A percentile compares a stretch with the other conserved stretches of the same genome.
phyloP scores from a whole-genome alignment of 164 flowering plant species.

The Tetrastigma voinierianum region DNA sequence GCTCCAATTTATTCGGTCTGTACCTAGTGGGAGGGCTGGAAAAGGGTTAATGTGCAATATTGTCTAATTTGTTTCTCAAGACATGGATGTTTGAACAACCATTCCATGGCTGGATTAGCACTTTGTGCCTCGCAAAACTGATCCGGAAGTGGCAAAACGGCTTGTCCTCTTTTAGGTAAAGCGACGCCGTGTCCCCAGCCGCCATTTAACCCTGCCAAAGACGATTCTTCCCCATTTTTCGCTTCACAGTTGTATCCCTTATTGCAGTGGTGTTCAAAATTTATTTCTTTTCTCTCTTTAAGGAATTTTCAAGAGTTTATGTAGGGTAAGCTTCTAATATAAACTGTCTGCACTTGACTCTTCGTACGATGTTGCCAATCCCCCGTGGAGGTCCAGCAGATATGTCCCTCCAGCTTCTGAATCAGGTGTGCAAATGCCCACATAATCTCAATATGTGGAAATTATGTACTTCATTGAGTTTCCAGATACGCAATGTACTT shows the following conservation, averaged over 20 bases:
- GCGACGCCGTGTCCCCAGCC: conserved; percentile 81
- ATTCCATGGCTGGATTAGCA: too few relatives aligned
- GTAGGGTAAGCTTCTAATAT: conserved; percentile 5
- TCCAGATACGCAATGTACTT: not conserved
- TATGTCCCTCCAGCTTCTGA: conserved; percentile 74
- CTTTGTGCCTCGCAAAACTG: too few relatives aligned
- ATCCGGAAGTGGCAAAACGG: too few relatives aligned
- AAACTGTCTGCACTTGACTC: conserved; percentile 49
- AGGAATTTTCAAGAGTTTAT: not conserved
- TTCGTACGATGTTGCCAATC: conserved; percentile 91
- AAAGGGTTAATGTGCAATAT: too few relatives aligned
- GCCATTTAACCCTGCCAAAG: too few relatives aligned
- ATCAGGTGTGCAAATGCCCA: conserved; percentile 72
- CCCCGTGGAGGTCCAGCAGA: conserved; percentile 63
- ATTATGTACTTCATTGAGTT: not conserved
- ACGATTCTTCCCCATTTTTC: conserved; percentile 79
- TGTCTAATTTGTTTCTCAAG: too few relatives aligned
- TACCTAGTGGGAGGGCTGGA: too few relatives aligned
- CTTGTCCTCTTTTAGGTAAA: conserved; percentile 73
- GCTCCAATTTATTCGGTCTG: too few relatives aligned
- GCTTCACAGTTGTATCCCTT: conserved; percentile 85
- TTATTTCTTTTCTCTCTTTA: not conserved
- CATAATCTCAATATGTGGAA: not conserved
- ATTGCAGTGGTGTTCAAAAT: conserved; percentile 54
- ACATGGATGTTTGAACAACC: too few relatives aligned